Evolutionary conservation across 345 rosid genomes (phyloP), one percentile per base, ranked within the genome.

Genomic region (Adansonia digitata): DNA sequence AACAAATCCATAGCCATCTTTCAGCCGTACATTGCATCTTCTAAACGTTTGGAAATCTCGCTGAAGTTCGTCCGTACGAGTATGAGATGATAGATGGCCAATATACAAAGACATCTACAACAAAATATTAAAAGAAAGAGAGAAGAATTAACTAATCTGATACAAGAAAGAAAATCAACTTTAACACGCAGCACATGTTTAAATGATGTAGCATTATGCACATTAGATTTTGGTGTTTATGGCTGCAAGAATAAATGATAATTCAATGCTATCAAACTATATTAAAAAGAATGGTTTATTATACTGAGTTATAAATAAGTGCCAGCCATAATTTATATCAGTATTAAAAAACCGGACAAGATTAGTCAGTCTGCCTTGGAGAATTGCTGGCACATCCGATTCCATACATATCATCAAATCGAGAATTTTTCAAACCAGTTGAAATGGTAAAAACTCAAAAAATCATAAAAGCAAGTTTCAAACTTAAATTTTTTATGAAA

Each of bases 1-100:
- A n/a, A 81, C 82, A 82, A 87, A 87, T 40, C 90, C 90, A 74
- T 78, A 87, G 24, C 86, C 85, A 69, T 79, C 84, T 79, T 87
- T 87, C 63, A 85, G 35, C 55, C 74, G 81, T 39, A 87, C 74
- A 62, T 48, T 73, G 48, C 88, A 87, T 27, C n/a, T 74, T 29
- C 90, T 88, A 80, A 82, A 87, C 81, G 64, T 80, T 68, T 27
- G 73, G 68, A 85, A 87, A 61, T 78, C 87, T 45, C 48, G 74
- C 67, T 87, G 83, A 64, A 87, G 88, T 40, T 80, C 84, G 59
- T 74, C 81, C 74, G 62, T 53, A 14, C 35, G 83, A 69, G 51
- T 83, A 59, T 69, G 81, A 73, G 78, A 45, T 34, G 87, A 78
- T 39, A 85, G 31, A 75, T 79, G 82, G 20, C 90, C 87, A 77